Conservation (phyloP, 768 basidiomycete species). For the Lepiota venenata region DNA sequence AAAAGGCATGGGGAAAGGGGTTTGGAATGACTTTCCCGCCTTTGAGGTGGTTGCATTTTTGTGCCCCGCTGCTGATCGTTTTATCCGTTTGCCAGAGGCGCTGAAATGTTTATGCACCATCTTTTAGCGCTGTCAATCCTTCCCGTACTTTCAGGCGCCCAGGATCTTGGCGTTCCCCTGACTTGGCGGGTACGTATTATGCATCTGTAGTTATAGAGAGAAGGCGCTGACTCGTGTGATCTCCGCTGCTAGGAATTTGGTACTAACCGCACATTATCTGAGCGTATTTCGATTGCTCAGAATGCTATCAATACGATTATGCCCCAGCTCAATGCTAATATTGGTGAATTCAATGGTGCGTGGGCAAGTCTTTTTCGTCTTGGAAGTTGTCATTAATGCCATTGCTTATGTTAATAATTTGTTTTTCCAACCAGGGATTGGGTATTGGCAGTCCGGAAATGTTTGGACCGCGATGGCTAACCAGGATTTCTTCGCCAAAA, state of each 20-base stretch:
- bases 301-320: conserved; percentile 38
- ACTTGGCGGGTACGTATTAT: conserved; percentile 39
- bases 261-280: conserved; percentile 32
- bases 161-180: conserved; percentile 37
- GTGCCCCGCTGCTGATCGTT: too few species aligned
- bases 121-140: background rate
- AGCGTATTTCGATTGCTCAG: conserved; percentile 40
- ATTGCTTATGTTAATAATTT: background rate
- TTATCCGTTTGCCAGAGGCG: background rate
- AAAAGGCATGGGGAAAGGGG: too few species aligned
- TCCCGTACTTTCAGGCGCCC: conserved; percentile 20
- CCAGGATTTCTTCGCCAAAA: conserved; percentile 37
- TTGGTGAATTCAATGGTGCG: conserved; percentile 42
- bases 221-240: background rate
- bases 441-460: conserved; percentile 53
- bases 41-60: too few species aligned
- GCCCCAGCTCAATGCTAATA: conserved; percentile 31
- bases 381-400: background rate
- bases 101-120: background rate
- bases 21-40: too few species aligned
- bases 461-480: conserved; percentile 50
- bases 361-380: background rate
- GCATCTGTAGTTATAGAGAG: background rate
- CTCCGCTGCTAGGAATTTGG: conserved; percentile 32
- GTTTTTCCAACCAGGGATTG: conserved; percentile 32